Evolutionary conservation across 2,329 filamentous ascomycete species (phyloP).

Genomic region (Hysterium pulicare): DNA sequence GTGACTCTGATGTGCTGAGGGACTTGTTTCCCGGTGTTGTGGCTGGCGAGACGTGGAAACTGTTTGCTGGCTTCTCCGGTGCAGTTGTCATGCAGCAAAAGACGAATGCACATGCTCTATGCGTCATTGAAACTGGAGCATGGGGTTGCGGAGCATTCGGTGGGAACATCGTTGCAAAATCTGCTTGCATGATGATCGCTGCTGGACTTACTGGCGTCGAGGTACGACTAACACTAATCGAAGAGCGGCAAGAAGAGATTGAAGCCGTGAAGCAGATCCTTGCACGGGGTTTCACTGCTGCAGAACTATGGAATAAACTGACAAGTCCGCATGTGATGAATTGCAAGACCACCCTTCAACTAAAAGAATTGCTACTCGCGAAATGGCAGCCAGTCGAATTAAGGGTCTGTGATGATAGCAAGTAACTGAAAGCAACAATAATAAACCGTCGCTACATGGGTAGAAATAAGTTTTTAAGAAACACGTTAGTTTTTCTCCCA

Average conservation of each 20-base stretch:
- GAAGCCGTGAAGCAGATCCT: neutral
- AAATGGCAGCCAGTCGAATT: too few relatives aligned
- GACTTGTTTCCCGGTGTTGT: constrained; percentile 7
- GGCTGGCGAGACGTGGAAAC: constrained; percentile 9
- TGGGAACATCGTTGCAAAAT: constrained; percentile 10
- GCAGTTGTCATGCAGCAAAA: constrained; percentile 1
- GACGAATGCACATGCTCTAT: neutral
- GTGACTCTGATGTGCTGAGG: constrained; percentile 1
- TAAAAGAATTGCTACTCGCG: constrained; percentile 2
- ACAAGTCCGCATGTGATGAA: neutral
- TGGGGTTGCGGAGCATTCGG: constrained; percentile 14
- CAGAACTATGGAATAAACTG: neutral
- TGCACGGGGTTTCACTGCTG: neutral
- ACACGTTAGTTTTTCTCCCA: too few relatives aligned
- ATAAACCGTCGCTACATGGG: too few relatives aligned
- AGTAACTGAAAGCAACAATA: too few relatives aligned
- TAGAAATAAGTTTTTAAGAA: too few relatives aligned
- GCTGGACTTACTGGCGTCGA: constrained; percentile 5
- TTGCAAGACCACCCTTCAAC: neutral
- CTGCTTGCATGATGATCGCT: constrained; percentile 11
- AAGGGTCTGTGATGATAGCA: too few relatives aligned
- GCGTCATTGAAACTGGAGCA: constrained; percentile 9
- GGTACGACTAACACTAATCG: constrained; percentile 5
- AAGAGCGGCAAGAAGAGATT: constrained; percentile 2
- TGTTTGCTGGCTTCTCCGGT: constrained; percentile 11